Evolutionary conservation across 805 yeast species (phyloP).

Genomic region (Zygosaccharomyces bisporus): DNA sequence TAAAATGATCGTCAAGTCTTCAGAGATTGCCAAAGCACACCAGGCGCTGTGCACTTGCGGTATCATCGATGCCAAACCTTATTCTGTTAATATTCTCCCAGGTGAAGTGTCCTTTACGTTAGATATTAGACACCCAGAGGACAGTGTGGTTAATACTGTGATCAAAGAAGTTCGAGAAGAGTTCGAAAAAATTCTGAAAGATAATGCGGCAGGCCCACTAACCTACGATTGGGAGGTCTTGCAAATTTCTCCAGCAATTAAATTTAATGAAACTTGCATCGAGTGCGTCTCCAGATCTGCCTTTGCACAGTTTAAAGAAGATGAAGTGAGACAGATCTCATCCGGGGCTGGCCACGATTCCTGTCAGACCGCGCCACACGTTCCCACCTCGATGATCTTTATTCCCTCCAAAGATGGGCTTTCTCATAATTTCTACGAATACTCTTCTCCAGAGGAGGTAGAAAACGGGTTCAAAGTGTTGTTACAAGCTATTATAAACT

Average conservation of each 20-base stretch:
- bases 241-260: slow-evolving; percentile 52
- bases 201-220: slow-evolving; percentile 33
- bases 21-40: slow-evolving; percentile 50
- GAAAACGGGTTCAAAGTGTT: slow-evolving; percentile 56
- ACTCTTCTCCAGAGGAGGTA: slow-evolving; percentile 60
- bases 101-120: slow-evolving; percentile 54
- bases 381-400: slow-evolving; percentile 73
- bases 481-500: slow-evolving; percentile 46
- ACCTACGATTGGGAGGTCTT: slow-evolving; percentile 42
- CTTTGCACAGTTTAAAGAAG: slow-evolving; percentile 44
- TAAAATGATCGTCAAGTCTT: slow-evolving; percentile 51
- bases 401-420: slow-evolving; percentile 66
- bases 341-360: slow-evolving; percentile 79
- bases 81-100: slow-evolving; percentile 65
- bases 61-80: slow-evolving; percentile 52
- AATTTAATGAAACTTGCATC: slow-evolving; percentile 51
- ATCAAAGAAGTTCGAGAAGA: slow-evolving; percentile 39
- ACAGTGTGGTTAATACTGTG: slow-evolving; percentile 40
- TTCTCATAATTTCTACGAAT: slow-evolving; percentile 65
- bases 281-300: slow-evolving; percentile 53
- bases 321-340: slow-evolving; percentile 43
- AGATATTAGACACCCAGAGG: slow-evolving; percentile 57
- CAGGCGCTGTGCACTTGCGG: slow-evolving; percentile 60
- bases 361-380: slow-evolving; percentile 50
- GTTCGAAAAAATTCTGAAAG: slow-evolving; percentile 38